Base-by-base conservation (phyloP, 2,329 filamentous ascomycete genomes). In the Hansfordia pulvinata region DNA sequence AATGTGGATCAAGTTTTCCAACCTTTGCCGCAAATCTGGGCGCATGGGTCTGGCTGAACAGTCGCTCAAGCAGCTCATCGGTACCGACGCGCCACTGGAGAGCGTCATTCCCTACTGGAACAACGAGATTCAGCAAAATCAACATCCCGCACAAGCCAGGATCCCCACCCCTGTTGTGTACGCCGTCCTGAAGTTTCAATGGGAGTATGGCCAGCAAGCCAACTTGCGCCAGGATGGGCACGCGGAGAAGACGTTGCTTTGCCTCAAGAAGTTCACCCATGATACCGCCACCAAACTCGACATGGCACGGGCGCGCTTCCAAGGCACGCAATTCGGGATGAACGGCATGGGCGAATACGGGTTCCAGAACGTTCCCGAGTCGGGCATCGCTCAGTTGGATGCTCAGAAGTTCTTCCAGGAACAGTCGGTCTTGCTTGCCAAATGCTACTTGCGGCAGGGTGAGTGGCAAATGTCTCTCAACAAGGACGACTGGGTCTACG, bases 1-100 rank as follows among this genome's bases (percentile, higher is more conserved):
- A 43, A 98, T 98, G 85, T 94, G 86, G 76, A 96, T 98, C 61
- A 99, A 98, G 50, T 98, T 94, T 49, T 83, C 90, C 43, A 98
- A 96, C 43, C 71, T 98, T 5, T 99, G 92, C 53, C 81, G 92
- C 43, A 99, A 98, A 53, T 93, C 88, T 23, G 81, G 84, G 31
- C 79, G 90, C 17, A 86, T 88, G 65, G 88, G 90, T 8, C 69
- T 99, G 25, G 90, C 90, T 1, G 90, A 98, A 56, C 92, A 93
- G 56, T 92, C 86, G 8, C 60, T 99, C 28, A 86, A 90, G 48
- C 83, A 84, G 34, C 63, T 98, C n/a, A 78, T 94, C 30, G 80
- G 77, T 16, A 73, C 65, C 25, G 73, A 84, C 10, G 63, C 69
- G 12, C 62, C 67, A 18, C 59, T 79, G 12, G 69, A 78, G 33